Evolutionary conservation across 257 asterid species (phyloP).

Genomic region (Thymus mandschuricus): DNA sequence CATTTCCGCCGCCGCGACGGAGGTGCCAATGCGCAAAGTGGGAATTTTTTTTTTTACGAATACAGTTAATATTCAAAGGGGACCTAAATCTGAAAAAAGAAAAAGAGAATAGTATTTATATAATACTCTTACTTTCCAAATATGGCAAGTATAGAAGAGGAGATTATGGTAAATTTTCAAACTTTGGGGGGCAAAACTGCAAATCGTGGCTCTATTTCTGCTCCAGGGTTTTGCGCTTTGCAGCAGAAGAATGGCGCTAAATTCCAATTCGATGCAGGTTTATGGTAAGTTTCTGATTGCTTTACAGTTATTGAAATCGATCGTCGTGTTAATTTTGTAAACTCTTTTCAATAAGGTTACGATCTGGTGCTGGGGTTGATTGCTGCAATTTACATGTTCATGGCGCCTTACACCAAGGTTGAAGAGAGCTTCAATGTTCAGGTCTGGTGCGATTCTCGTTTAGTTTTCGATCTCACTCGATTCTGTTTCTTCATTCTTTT

Average conservation of each 20-base stretch:
- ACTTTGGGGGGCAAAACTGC: constrained; percentile 2
- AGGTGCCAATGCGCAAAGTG: neutral
- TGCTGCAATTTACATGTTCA: constrained; percentile 81
- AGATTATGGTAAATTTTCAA: neutral
- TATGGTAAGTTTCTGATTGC: constrained; percentile 37
- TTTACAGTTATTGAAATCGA: neutral
- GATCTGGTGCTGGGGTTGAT: constrained; percentile 84
- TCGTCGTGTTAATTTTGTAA: constrained; percentile 22
- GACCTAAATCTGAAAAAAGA: neutral
- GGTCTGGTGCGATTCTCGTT: constrained; percentile 42
- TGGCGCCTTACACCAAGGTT: constrained; percentile 93
- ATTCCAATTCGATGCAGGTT: constrained; percentile 40
- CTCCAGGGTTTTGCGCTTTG: constrained; percentile 17
- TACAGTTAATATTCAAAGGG: neutral
- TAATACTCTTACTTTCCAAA: neutral
- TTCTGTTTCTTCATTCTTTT: constrained; percentile 9
- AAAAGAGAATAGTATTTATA: neutral
- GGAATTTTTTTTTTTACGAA: neutral
- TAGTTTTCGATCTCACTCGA: neutral
- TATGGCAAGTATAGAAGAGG: neutral
- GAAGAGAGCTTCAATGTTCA: constrained; percentile 98
- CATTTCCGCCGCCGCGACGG: constrained; percentile 36
- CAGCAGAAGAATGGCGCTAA: constrained; percentile 35
- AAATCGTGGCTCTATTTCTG: constrained; percentile 3
- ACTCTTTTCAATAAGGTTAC: constrained; percentile 52